phyloP scores from a whole-genome alignment of 352 stramenopile genomes.

The Phytophthora meadii region DNA sequence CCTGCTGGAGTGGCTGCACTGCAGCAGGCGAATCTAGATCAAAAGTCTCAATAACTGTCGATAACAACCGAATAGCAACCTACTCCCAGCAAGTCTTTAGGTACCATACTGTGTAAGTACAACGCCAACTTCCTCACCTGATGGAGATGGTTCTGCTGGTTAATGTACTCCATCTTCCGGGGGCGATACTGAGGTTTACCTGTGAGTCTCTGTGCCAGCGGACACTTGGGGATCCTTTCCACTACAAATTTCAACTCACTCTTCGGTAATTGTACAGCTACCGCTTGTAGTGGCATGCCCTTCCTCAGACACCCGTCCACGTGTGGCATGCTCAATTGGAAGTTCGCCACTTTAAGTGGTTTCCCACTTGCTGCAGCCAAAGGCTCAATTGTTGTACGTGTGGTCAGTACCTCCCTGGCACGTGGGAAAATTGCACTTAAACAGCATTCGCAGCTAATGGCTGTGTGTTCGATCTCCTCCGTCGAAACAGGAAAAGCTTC shows the following conservation, averaged over 20 bases:
- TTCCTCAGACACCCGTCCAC: slow-evolving; percentile 84
- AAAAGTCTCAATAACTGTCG: slow-evolving; percentile 63
- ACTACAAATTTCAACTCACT: slow-evolving; percentile 89
- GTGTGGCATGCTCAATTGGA: slow-evolving; percentile 89
- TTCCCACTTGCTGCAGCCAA: slow-evolving; percentile 67
- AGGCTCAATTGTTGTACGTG: slow-evolving; percentile 53
- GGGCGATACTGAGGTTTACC: slow-evolving; percentile 74
- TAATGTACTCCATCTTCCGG: slow-evolving; percentile 52
- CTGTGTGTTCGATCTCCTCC: slow-evolving; percentile 82
- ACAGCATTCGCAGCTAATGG: slow-evolving; percentile 77
- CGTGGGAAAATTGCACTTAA: slow-evolving; percentile 79
- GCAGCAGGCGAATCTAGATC: slow-evolving; percentile 55
- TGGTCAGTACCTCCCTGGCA: slow-evolving; percentile 71
- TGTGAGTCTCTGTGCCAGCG: slow-evolving; percentile 55
- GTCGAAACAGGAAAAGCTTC: slow-evolving; percentile 64
- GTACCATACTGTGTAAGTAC: not conserved
- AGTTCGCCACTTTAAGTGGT: slow-evolving; percentile 80
- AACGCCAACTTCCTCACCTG: slow-evolving; percentile 51
- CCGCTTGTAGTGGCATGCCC: slow-evolving; percentile 78
- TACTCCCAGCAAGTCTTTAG: slow-evolving; percentile 25
- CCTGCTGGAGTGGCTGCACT: slow-evolving; percentile 68
- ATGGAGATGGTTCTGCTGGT: slow-evolving; percentile 81
- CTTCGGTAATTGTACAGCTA: slow-evolving; percentile 80
- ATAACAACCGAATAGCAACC: slow-evolving; percentile 77
- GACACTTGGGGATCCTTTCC: slow-evolving; percentile 81